Evolutionary conservation across 78 protist genomes (phyloP), one percentile per base, ranked within the genome.

Genomic region (Dictyostelium citrinum): DNA sequence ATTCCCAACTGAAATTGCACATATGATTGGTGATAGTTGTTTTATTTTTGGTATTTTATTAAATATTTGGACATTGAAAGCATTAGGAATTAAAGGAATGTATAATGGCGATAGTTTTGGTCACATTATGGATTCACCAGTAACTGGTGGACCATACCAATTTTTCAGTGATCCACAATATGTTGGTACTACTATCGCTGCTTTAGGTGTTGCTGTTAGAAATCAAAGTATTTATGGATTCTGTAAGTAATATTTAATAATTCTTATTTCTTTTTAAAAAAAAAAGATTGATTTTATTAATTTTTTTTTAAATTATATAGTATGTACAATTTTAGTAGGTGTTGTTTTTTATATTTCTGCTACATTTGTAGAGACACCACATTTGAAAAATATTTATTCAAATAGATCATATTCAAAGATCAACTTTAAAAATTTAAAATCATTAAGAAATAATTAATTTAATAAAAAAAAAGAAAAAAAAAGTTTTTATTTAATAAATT

Each of bases 51-150:
- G 95, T 67, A 83, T 91, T 31, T 41, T 83, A 24, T 71, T 91
- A 49, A 91, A 91, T 41, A 9, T 91, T 6, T 91, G 95, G 95
- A 82, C 91, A 5, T 58, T 91, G 7, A 20, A 91, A 11, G 74
- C 84, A 46, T 41, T 91, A 12, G 95, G 95, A 39, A 55, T 91
- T 90, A 91, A 91, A 46, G 95, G 95, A 12, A 91, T 91, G 95
- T 91, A 91, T 75, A 91, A 91, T 82, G 95, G 95, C 55, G 95
- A 91, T 55, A 82, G 90, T 51, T 91, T 91, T 71, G 95, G 95
- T 35, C 80, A 68, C 14, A 24, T 91, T 10, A 84, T 91, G 91
- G 90, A 91, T 51, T 71, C 95, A 7, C 95, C 95, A 22, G 95
- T 91, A 4, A 70, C 82, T 12, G 33, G 51, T 82, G 95, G 95